A percentile compares a stretch with the other conserved stretches of the same genome.
Evolutionary conservation across 2,329 filamentous ascomycete genomes (phyloP).

Genomic region (Magnaporthiopsis rhizophila): DNA sequence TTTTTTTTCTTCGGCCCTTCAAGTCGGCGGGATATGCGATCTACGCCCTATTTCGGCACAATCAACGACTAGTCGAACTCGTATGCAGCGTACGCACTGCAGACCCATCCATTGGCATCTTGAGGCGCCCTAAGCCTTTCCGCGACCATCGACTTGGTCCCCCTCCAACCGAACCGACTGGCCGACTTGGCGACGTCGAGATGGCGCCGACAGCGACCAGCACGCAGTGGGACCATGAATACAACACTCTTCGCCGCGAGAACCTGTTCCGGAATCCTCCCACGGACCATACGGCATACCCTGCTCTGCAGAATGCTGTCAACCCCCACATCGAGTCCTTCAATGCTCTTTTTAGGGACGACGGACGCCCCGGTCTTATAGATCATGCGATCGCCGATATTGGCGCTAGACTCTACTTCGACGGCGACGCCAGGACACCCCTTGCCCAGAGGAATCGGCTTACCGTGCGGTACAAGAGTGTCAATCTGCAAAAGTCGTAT

Average conservation of each 20-base stretch:
- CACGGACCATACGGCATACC: constrained; percentile 79
- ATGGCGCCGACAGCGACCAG: constrained; percentile 34
- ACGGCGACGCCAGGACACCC: constrained; percentile 62
- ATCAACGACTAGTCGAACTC: background rate
- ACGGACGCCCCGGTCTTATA: constrained; percentile 52
- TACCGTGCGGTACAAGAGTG: constrained; percentile 68
- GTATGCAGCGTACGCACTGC: background rate
- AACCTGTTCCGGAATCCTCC: constrained; percentile 85
- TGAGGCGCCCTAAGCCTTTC: background rate
- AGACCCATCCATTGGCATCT: background rate
- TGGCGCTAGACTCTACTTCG: constrained; percentile 78
- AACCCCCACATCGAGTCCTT: constrained; percentile 92
- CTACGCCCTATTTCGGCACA: too few relatives aligned
- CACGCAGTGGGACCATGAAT: constrained; percentile 76
- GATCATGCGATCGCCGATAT: constrained; percentile 79
- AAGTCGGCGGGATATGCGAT: background rate
- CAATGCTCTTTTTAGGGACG: constrained; percentile 74
- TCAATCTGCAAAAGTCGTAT: constrained; percentile 74
- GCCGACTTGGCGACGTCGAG: background rate
- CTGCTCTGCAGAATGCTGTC: constrained; percentile 75
- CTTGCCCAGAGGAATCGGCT: constrained; percentile 63
- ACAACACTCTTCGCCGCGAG: constrained; percentile 78
- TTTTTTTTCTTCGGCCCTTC: background rate
- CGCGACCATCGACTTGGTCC: background rate
- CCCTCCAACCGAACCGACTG: background rate